Percentiles rank a stretch among this genome's conserved stretches.
These are phyloP conservation scores for Citeromyces hawaiiensis DNA, from an alignment of 1,139 yeast genomes.

Conservation along the genomic window DNA sequence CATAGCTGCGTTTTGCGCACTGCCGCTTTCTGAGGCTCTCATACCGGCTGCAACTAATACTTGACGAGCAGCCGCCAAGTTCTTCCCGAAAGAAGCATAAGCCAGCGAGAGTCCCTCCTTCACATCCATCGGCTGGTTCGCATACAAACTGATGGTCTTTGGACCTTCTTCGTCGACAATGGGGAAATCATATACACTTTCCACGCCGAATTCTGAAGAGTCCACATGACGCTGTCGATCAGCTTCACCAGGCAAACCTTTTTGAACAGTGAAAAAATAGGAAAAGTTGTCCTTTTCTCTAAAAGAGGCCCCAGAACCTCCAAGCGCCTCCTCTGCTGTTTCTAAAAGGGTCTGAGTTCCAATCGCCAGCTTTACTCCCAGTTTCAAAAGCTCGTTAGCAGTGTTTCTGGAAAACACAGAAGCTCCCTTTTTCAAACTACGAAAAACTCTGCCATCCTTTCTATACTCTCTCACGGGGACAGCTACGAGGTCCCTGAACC, in stretches of 20 bases:
- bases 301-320: constrained; percentile 42
- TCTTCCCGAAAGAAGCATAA: constrained; percentile 56
- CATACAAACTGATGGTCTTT: constrained; percentile 59
- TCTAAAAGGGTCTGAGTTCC: constrained; percentile 82
- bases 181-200: constrained; percentile 6
- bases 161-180: constrained; percentile 22
- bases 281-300: constrained; percentile 12
- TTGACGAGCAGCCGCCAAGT: constrained; percentile 51
- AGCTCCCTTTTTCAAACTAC: constrained; percentile 71
- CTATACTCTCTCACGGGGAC: constrained; percentile 66
- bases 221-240: constrained; percentile 3
- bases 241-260: constrained; percentile 3
- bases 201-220: background rate
- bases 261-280: constrained; percentile 9
- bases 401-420: constrained; percentile 67
- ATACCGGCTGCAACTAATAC: constrained; percentile 48
- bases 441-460: constrained; percentile 55
- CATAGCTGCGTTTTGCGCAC: constrained; percentile 52
- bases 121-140: constrained; percentile 67
- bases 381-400: constrained; percentile 63
- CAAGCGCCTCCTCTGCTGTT: constrained; percentile 62
- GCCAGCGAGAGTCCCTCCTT: constrained; percentile 67
- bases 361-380: constrained; percentile 79
- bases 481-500: constrained; percentile 59
- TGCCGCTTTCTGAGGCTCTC: constrained; percentile 47